Base-by-base conservation (phyloP, 2,329 filamentous ascomycete species). In the Fusarium robinianum region DNA sequence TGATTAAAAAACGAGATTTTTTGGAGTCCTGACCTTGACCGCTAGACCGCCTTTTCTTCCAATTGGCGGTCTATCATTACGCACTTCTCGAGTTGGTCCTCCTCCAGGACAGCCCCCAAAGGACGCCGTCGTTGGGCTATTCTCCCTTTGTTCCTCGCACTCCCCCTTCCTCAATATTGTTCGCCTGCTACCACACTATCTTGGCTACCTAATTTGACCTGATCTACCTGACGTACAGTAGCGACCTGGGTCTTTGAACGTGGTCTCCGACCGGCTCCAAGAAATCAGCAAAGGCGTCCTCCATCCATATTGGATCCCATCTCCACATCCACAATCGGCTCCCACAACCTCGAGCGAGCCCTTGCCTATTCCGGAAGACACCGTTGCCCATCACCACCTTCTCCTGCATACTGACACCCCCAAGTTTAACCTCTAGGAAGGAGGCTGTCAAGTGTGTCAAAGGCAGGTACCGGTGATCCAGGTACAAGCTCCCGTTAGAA, bases 21-120 rank as follows among this genome's bases (percentile, higher is more conserved):
- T 50, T 42, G 21, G 27, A 46, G 17, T 8, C 47, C 29, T 24
- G 45, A 37, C 34, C 30, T 25, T 23, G 21, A 15, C 17, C 24
- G 18, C 47, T 57, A 62, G 59, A 62, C 59, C 59, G 59, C 59
- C 44, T 52, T 55, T 62, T 60, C 62, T 63, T 64, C 63, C 63
- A 65, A 66, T 65, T 63, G 62, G 62, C 59, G 53, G 53, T 41
- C 44, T 41, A 58, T 55, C 43, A 65, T 65, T 65, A 63, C 58
- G 52, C 53, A 60, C 49, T 57, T 44, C 35, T 15, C 31, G 38
- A 35, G 25, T n/a, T 23, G 25, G 32, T 29, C 30, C 22, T 38
- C 43, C 35, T 31, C 11, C 16, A 31, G 34, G 25, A 39, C 18
- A 22, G 21, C 18, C 14, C 29, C 24, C 25, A 40, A 21, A 27